Base-by-base conservation (phyloP, 2,329 filamentous ascomycete genomes). In the Talaromyces marneffei region DNA sequence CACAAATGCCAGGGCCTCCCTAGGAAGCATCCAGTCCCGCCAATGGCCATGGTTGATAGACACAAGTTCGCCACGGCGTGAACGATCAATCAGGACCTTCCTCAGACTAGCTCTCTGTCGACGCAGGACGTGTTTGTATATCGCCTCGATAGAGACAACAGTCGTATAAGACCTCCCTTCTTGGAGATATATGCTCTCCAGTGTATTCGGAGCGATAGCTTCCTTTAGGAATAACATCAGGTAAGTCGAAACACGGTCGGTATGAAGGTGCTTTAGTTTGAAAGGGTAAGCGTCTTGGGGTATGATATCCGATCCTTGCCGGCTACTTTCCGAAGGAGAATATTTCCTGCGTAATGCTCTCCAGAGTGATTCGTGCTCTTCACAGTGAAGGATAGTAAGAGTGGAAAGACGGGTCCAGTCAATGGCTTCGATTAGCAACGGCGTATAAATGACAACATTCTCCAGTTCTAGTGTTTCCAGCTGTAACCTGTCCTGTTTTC, bases 171-270 rank as follows among this genome's bases (percentile, higher is more conserved):
- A 71, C 62, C 81, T 72, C 67, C 82, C 70, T 78, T 92, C 88
- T 72, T 92, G 89, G 54, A 94, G 74, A 70, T 92, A 92, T 9
- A 94, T 79, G 8, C 86, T 86, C 73, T 94, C 88, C n/a, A 94
- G 78, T 29, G 85, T 88, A 71, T 94, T 90, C 0, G 90, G 90
- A 20, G 87, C 87, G 39, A 94, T 79, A 0, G 89, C 87, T 64
- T 92, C 88, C 67, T 88, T 90, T 64, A 94, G 79, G 69, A 94
- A 93, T 1, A 81, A 80, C 59, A 94, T 85, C 16, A 94, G 77
- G 25, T 87, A 80, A 7, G 83, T 78, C 0, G 89, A 89, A 2
- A 89, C 87, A 12, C 81, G 82, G 73, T 94, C 89, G 1, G 88
- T 91, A 68, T 92, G 88, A 14, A 94, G 82, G 65, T 87, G 84